Evolutionary conservation across 441 rosid genomes (phyloP).

Genomic region (Populus hybrid): DNA sequence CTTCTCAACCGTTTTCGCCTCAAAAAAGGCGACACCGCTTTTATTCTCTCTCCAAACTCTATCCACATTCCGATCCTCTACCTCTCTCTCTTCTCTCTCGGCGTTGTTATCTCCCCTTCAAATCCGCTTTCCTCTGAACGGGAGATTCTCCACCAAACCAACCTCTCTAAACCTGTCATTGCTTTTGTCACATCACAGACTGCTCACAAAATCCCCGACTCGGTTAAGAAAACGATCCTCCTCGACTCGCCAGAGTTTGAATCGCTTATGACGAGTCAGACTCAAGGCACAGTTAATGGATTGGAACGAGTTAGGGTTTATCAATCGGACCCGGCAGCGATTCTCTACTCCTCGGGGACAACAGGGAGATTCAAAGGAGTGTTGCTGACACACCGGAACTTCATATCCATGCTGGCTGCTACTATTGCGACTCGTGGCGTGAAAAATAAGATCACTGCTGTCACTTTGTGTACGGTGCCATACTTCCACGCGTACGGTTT

Average conservation of each 20-base stretch:
- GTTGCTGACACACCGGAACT: conserved; percentile 47
- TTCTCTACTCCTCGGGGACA: conserved; percentile 68
- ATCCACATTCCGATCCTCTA: conserved; percentile 44
- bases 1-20: conserved; percentile 32
- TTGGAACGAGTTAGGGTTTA: conserved; percentile 15
- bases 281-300: not conserved
- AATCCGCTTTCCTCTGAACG: conserved; percentile 38
- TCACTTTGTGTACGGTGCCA: conserved; percentile 42
- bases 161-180: conserved; percentile 43
- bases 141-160: conserved; percentile 40
- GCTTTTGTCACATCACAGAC: conserved; percentile 39
- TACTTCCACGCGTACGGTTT: conserved; percentile 51
- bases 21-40: conserved; percentile 42
- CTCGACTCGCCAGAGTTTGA: conserved; percentile 47
- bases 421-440: conserved; percentile 22
- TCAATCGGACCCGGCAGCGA: conserved; percentile 55
- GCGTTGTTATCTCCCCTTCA: conserved; percentile 52
- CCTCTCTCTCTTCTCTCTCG: conserved; percentile 51
- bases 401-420: conserved; percentile 26
- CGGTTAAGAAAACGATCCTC: conserved; percentile 19
- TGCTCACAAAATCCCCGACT: conserved; percentile 34
- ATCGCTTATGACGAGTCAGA: conserved; percentile 23
- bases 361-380: conserved; percentile 59
- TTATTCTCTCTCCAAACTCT: conserved; percentile 43
- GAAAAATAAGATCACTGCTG: conserved; percentile 26